Conservation (phyloP, 75 land plant genomes). For the Cunninghamia lanceolata region DNA sequence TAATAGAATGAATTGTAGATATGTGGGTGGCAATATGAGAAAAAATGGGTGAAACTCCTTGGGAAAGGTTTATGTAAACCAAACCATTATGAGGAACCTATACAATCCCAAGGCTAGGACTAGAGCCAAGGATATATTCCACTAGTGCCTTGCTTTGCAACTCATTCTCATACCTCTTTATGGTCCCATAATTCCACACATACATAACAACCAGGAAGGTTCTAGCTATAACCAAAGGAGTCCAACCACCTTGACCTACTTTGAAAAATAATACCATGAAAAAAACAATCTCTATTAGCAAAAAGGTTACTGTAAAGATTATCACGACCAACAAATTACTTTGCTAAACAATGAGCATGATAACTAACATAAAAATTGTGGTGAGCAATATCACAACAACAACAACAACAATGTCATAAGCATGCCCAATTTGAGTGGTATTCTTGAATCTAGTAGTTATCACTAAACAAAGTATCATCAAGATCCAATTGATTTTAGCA, state of each 20-base stretch:
- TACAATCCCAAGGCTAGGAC: conserved; percentile 77
- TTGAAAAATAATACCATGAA: conserved; percentile 71
- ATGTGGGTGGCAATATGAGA: conserved; percentile 79
- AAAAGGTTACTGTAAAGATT: conserved; percentile 52
- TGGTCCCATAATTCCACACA: conserved; percentile 83
- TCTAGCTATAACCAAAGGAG: conserved; percentile 78
- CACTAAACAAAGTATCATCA: too few species aligned
- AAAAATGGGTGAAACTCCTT: conserved; percentile 81
- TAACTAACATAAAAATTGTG: conserved; percentile 71
- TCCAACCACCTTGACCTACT: conserved; percentile 89
- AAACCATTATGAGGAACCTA: conserved; percentile 94
- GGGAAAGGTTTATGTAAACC: conserved; percentile 82
- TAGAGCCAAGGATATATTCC: conserved; percentile 82
- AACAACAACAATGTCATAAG: too few species aligned
- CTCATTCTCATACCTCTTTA: conserved; percentile 75
- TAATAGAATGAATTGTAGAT: conserved; percentile 74
- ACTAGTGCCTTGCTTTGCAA: conserved; percentile 73
- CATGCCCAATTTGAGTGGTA: too few species aligned
- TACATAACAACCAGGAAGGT: conserved; percentile 71
- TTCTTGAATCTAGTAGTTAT: too few species aligned
- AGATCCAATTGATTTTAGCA: too few species aligned
- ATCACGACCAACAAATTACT: conserved; percentile 54
- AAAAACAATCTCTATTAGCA: conserved; percentile 61
- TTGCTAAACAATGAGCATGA: conserved; percentile 90
- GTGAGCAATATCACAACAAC: conserved; percentile 80